Percentiles rank a stretch among this genome's conserved stretches.
These are phyloP conservation scores for Dalbergia oliveri DNA, from an alignment of 306 rosid genomes.

Conservation along the genomic window DNA sequence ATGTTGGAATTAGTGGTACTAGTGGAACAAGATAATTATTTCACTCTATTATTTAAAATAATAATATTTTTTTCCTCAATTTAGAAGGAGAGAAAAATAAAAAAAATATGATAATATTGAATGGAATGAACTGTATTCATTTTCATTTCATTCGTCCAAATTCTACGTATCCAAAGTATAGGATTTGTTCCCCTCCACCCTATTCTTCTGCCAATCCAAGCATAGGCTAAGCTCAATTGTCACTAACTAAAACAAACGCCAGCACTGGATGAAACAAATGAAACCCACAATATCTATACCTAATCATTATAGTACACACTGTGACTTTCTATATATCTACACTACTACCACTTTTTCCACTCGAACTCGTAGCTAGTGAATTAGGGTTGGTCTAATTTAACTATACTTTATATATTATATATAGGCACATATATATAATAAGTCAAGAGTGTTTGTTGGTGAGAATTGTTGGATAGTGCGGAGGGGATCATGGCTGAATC, in stretches of 20 bases:
- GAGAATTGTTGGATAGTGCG: background rate
- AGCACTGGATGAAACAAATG: background rate
- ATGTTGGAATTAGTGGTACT: too few relatives aligned
- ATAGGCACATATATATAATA: background rate
- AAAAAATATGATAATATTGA: too few relatives aligned
- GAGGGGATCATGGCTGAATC: slow-evolving; percentile 22
- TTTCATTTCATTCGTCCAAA: too few relatives aligned
- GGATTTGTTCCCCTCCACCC: too few relatives aligned
- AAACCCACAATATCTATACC: background rate
- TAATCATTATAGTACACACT: slow-evolving; percentile 9
- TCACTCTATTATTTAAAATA: too few relatives aligned
- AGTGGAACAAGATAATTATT: too few relatives aligned
- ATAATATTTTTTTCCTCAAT: too few relatives aligned
- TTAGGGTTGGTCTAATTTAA: background rate
- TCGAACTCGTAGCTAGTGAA: background rate
- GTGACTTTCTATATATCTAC: background rate
- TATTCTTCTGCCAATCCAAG: too few relatives aligned
- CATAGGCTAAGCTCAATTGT: background rate
- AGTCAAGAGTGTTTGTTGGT: background rate
- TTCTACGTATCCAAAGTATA: too few relatives aligned
- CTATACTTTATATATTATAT: background rate
- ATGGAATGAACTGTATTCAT: too few relatives aligned
- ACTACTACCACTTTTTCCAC: slow-evolving; percentile 9
- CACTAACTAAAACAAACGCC: background rate
- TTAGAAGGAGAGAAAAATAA: too few relatives aligned